Percentiles rank a stretch among this genome's conserved stretches.
These are phyloP conservation scores for Neopestalotiopsis rosae DNA, from an alignment of 2,329 filamentous ascomycete genomes.

Conservation along the genomic window DNA sequence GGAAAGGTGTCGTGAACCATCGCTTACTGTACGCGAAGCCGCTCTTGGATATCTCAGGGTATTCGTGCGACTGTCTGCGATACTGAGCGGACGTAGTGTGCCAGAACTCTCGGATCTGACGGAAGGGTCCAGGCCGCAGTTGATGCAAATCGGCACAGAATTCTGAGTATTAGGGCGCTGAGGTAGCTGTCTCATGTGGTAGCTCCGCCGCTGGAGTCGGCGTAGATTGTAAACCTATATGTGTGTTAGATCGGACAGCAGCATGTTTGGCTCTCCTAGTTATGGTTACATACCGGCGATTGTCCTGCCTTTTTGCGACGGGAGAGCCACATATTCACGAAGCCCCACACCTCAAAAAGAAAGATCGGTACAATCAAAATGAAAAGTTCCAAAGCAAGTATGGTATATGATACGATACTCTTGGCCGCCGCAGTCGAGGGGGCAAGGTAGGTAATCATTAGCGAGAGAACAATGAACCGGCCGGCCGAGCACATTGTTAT, in stretches of 20 bases:
- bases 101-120: neutral
- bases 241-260: neutral
- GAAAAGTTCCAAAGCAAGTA: constrained; percentile 8
- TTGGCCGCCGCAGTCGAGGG: neutral
- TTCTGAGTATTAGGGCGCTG: neutral
- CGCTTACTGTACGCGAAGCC: neutral
- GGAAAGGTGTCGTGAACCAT: neutral
- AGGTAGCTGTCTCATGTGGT: constrained; percentile 1
- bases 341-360: neutral
- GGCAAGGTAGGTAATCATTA: constrained; percentile 2
- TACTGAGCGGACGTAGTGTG: neutral
- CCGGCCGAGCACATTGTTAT: neutral
- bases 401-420: neutral
- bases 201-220: constrained; percentile 9
- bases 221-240: constrained; percentile 13
- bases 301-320: neutral
- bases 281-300: neutral
- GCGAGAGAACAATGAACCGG: neutral
- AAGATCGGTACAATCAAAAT: neutral
- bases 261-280: neutral
- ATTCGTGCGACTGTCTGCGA: neutral
- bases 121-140: constrained; percentile 9
- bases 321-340: neutral
- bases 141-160: neutral
- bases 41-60: neutral